phyloP scores from a whole-genome alignment of 768 basidiomycete genomes.

The Paxillus rubicundulus region DNA sequence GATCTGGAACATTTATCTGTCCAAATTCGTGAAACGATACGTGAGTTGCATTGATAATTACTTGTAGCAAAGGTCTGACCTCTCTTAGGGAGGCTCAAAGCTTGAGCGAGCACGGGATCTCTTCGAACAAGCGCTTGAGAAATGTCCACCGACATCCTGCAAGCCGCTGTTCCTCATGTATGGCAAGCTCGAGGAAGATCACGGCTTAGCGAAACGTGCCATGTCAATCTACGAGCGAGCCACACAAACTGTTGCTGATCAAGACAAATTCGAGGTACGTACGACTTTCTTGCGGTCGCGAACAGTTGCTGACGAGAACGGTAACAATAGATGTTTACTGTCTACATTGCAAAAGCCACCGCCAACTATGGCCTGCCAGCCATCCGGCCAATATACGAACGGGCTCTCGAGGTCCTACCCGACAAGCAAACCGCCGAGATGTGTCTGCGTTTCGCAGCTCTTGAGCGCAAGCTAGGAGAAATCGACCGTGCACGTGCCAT shows the following conservation, averaged over 20 bases:
- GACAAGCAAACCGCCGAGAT: slow-evolving; percentile 95
- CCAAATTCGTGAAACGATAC: slow-evolving; percentile 96
- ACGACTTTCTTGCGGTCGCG: neutral
- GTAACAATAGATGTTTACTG: slow-evolving; percentile 77
- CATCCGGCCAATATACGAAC: slow-evolving; percentile 94
- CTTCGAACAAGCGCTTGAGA: slow-evolving; percentile 96
- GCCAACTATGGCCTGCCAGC: slow-evolving; percentile 95
- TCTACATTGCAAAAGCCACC: slow-evolving; percentile 97
- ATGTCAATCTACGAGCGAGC: slow-evolving; percentile 97
- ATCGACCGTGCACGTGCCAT: slow-evolving; percentile 96
- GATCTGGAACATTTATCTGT: slow-evolving; percentile 98
- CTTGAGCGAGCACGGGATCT: slow-evolving; percentile 95
- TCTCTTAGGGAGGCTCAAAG: slow-evolving; percentile 79
- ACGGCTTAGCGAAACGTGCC: slow-evolving; percentile 91
- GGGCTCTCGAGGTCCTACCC: slow-evolving; percentile 89
- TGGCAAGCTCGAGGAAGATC: slow-evolving; percentile 91
- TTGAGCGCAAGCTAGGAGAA: slow-evolving; percentile 97
- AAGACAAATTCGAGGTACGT: slow-evolving; percentile 92
- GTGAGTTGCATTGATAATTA: slow-evolving; percentile 45
- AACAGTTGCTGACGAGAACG: slow-evolving; percentile 5
- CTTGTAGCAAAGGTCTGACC: neutral
- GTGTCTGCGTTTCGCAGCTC: slow-evolving; percentile 92
- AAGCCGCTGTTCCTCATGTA: slow-evolving; percentile 97
- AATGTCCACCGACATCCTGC: slow-evolving; percentile 92
- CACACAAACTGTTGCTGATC: slow-evolving; percentile 77